Evolutionary conservation across 2,329 filamentous ascomycete genomes (phyloP).

Genomic region (Alternaria sp.): DNA sequence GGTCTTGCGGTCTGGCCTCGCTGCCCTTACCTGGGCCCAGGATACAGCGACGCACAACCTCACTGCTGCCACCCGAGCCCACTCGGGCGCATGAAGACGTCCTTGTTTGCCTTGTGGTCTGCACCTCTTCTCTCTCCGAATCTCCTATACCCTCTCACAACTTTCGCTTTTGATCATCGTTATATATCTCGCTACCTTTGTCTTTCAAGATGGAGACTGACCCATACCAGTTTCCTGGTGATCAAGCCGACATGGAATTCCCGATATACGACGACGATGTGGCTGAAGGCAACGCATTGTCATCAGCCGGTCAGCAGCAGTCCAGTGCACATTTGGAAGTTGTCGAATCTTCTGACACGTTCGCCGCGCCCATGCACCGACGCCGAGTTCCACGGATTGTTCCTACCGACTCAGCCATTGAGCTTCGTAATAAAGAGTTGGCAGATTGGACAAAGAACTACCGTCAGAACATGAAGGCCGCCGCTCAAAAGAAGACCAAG

Average conservation of each 20-base stretch:
- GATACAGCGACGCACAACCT: conserved; percentile 12
- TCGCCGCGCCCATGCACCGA: conserved; percentile 53
- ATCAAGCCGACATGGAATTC: conserved; percentile 43
- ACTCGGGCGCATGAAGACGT: background rate
- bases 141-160: background rate
- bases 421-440: conserved; percentile 65
- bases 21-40: background rate
- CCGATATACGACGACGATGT: conserved; percentile 46
- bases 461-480: conserved; percentile 65
- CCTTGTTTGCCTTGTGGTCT: background rate
- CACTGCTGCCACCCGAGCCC: background rate
- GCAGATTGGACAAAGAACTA: conserved; percentile 67
- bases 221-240: conserved; percentile 30
- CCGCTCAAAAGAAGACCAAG: conserved; percentile 54
- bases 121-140: background rate
- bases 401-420: conserved; percentile 58
- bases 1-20: background rate
- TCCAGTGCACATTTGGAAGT: conserved; percentile 27
- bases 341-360: conserved; percentile 47
- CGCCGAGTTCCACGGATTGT: conserved; percentile 53
- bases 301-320: conserved; percentile 23
- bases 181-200: background rate
- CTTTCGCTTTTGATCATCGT: background rate
- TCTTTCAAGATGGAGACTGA: conserved; percentile 19
- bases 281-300: conserved; percentile 40